Evolutionary conservation across 1,284 basidiomycete species (phyloP).

Genomic region (Puccinia coronata): DNA sequence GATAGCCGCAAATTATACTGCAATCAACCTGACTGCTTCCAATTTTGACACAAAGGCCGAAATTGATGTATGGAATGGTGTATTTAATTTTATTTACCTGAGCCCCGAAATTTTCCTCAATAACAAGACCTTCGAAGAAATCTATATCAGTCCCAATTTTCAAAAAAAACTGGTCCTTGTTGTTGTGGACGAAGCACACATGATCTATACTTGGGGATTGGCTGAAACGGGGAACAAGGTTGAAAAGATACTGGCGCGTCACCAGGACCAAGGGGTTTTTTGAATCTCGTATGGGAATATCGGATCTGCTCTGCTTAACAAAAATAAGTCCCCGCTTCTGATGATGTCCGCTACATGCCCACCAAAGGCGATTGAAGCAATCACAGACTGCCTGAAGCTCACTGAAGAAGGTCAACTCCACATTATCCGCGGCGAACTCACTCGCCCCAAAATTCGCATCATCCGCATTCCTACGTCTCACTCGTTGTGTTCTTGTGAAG

Average conservation of each 20-base stretch:
- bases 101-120: conserved; percentile 21
- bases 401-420: not conserved
- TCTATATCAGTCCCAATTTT: not conserved
- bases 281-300: not conserved
- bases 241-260: not conserved
- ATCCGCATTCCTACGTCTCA: not conserved
- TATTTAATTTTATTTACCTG: conserved; percentile 4
- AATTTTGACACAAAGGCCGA: not conserved
- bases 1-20: not conserved
- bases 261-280: conserved; percentile 7
- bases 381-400: not conserved
- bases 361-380: not conserved
- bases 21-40: not conserved
- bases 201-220: conserved; percentile 17
- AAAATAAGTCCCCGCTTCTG: not conserved
- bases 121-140: not conserved
- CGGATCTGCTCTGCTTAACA: not conserved
- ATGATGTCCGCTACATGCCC: conserved; percentile 16
- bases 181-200: conserved; percentile 1
- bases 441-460: not conserved
- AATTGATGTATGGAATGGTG: not conserved
- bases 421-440: not conserved
- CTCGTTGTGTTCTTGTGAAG: not conserved
- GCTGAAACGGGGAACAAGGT: not conserved
- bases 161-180: not conserved